Evolutionary conservation across 768 basidiomycete species (phyloP).

Genomic region (Sarcodon aspratus): DNA sequence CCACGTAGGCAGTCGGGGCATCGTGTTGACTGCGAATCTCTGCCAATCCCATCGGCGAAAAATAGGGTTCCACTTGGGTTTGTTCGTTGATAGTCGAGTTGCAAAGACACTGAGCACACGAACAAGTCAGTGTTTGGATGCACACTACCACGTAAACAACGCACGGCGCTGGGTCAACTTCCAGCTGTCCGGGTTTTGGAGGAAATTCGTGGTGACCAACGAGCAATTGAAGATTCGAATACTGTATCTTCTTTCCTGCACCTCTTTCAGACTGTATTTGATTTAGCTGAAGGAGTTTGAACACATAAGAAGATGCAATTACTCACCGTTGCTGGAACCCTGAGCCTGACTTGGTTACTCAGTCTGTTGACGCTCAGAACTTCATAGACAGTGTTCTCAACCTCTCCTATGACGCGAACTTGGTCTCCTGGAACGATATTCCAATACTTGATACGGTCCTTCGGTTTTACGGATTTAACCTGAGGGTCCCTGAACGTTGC

Average conservation of each 20-base stretch:
- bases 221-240: constrained; percentile 73
- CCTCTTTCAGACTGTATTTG: background rate
- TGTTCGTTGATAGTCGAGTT: constrained; percentile 49
- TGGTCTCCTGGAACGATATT: constrained; percentile 81
- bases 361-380: constrained; percentile 66
- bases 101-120: constrained; percentile 56
- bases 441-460: constrained; percentile 76
- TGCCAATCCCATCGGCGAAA: constrained; percentile 58
- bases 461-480: constrained; percentile 44
- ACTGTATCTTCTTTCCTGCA: constrained; percentile 37
- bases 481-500: constrained; percentile 27
- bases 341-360: constrained; percentile 56
- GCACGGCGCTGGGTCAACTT: constrained; percentile 17
- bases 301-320: constrained; percentile 6
- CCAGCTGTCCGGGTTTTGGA: constrained; percentile 16
- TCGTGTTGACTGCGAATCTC: constrained; percentile 56
- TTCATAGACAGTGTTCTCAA: constrained; percentile 46
- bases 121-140: background rate
- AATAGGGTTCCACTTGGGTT: constrained; percentile 46
- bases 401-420: constrained; percentile 60
- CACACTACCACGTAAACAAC: constrained; percentile 3
- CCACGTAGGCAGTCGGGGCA: constrained; percentile 40
- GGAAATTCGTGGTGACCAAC: constrained; percentile 57
- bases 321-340: constrained; percentile 29
- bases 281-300: background rate